These are phyloP conservation scores for Penicillium sp. DNA, from an alignment of 2,329 filamentous ascomycete species.

Conservation along the genomic window DNA sequence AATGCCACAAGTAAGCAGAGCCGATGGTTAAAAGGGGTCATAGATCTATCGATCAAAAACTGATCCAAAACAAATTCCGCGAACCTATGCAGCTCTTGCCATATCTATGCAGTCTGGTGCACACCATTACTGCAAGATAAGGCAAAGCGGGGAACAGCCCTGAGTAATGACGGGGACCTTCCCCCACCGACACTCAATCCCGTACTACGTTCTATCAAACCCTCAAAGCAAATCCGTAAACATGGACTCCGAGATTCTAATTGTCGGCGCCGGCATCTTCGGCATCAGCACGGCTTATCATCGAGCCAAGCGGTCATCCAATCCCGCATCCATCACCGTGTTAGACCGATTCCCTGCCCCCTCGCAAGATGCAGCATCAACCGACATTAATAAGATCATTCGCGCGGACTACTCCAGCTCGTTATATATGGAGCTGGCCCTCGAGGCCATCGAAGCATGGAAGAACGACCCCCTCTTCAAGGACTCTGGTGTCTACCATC, in stretches of 20 bases:
- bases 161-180: background rate
- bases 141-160: background rate
- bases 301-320: slow-evolving; percentile 49
- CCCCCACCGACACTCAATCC: background rate
- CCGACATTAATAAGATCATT: slow-evolving; percentile 69
- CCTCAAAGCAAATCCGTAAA: background rate
- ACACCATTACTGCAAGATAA: background rate
- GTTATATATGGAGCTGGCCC: slow-evolving; percentile 58
- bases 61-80: too few species aligned
- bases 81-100: too few species aligned
- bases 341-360: slow-evolving; percentile 54
- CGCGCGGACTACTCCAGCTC: slow-evolving; percentile 64
- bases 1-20: background rate
- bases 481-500: slow-evolving; percentile 51
- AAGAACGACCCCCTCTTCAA: slow-evolving; percentile 53
- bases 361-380: slow-evolving; percentile 56
- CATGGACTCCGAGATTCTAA: slow-evolving; percentile 40
- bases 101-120: too few species aligned
- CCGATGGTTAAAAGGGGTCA: background rate
- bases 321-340: slow-evolving; percentile 49
- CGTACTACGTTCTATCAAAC: background rate
- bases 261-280: slow-evolving; percentile 62
- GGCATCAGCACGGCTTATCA: slow-evolving; percentile 63
- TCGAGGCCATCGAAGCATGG: slow-evolving; percentile 62
- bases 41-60: background rate